phyloP scores from a whole-genome alignment of 2,329 filamentous ascomycete genomes.

The Colletotrichum horii region DNA sequence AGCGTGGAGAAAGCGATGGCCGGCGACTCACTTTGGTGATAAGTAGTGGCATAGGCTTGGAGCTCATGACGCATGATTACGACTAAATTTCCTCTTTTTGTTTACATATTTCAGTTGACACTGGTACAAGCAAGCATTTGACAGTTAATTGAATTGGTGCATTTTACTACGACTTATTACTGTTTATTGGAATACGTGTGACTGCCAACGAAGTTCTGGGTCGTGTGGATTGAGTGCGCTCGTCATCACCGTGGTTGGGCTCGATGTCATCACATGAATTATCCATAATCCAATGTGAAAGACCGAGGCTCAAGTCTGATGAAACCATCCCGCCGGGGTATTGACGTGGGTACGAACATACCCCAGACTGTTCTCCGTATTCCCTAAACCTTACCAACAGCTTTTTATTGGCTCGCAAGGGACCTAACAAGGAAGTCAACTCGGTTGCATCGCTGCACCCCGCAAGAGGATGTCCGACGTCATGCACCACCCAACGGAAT shows the following conservation, averaged over 20 bases:
- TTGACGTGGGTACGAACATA: background rate
- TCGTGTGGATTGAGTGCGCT: background rate
- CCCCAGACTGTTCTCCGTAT: background rate
- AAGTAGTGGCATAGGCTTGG: background rate
- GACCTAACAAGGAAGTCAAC: background rate
- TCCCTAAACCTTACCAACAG: background rate
- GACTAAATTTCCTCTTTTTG: background rate
- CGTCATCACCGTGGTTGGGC: background rate
- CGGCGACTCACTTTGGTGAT: constrained; percentile 1
- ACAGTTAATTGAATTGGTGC: background rate
- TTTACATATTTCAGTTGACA: background rate
- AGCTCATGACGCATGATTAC: background rate
- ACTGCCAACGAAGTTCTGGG: too few relatives aligned
- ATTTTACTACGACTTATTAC: too few relatives aligned
- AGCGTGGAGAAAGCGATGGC: constrained; percentile 12
- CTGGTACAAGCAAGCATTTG: background rate
- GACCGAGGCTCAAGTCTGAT: background rate
- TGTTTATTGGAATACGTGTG: too few relatives aligned
- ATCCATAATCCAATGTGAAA: background rate
- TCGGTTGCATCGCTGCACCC: background rate
- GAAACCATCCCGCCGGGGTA: background rate
- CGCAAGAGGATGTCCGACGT: background rate
- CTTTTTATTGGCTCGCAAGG: background rate
- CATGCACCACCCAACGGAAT: background rate
- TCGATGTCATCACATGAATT: background rate